phyloP scores from a whole-genome alignment of 192 early-diverging fungal species.

The Umbelopsis isabellina region DNA sequence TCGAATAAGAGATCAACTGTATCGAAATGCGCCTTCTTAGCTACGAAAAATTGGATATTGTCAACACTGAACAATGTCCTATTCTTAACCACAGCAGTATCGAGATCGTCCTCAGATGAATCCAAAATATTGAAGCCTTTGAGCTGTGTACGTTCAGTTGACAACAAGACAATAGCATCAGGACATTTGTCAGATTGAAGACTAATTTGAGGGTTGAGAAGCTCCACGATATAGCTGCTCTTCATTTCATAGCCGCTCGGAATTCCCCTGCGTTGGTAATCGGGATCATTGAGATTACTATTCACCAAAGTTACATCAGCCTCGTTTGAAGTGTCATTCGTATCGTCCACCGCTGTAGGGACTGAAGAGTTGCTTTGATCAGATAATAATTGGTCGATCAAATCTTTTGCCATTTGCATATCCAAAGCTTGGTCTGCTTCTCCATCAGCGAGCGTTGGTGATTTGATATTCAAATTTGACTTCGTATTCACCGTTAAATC shows the following conservation, averaged over 20 bases:
- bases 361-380: constrained; percentile 50
- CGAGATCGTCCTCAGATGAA: constrained; percentile 41
- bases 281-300: constrained; percentile 45
- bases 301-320: not conserved
- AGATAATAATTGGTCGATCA: constrained; percentile 50
- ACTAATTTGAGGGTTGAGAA: constrained; percentile 76
- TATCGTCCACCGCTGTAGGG: constrained; percentile 44
- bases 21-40: constrained; percentile 48
- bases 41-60: constrained; percentile 68
- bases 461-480: constrained; percentile 9
- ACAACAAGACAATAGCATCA: constrained; percentile 56
- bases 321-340: constrained; percentile 19
- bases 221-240: constrained; percentile 59
- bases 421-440: constrained; percentile 32
- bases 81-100: constrained; percentile 58
- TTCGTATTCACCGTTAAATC: constrained; percentile 54
- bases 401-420: constrained; percentile 39
- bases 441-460: not conserved
- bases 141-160: constrained; percentile 61
- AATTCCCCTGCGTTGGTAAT: constrained; percentile 52
- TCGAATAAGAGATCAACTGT: constrained; percentile 44
- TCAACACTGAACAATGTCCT: constrained; percentile 65
- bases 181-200: constrained; percentile 59
- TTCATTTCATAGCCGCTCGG: constrained; percentile 56
- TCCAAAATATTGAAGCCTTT: constrained; percentile 63